These are phyloP conservation scores for Leccinum pallidistipes DNA, from an alignment of 1,284 basidiomycete genomes.

Conservation along the genomic window DNA sequence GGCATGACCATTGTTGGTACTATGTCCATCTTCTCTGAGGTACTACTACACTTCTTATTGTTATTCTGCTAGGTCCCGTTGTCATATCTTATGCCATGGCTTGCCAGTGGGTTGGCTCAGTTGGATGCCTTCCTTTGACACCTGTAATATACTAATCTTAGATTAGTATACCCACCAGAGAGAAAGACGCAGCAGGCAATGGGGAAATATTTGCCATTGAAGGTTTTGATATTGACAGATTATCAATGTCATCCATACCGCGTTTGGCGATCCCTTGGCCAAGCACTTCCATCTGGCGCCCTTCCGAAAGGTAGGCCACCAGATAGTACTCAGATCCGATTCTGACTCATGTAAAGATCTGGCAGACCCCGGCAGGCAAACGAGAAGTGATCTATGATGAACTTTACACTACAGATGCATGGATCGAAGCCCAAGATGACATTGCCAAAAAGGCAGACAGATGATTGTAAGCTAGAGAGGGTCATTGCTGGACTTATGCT, in stretches of 20 bases:
- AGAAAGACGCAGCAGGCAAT: neutral
- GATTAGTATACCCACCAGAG: neutral
- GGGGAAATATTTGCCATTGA: neutral
- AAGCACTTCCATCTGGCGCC: neutral
- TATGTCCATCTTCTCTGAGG: too few relatives aligned
- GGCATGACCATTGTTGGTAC: too few relatives aligned
- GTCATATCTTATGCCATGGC: too few relatives aligned
- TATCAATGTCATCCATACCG: neutral
- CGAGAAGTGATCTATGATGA: neutral
- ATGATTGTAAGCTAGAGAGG: constrained; percentile 1
- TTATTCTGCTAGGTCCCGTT: too few relatives aligned
- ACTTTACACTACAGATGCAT: too few relatives aligned
- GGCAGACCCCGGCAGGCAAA: neutral
- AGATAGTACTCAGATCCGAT: neutral
- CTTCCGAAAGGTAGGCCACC: neutral
- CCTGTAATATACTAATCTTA: too few relatives aligned
- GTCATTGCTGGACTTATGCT: constrained; percentile 4
- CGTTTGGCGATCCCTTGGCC: neutral
- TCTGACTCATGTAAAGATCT: neutral
- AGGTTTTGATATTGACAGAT: neutral
- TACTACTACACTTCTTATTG: too few relatives aligned
- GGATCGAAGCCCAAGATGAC: too few relatives aligned
- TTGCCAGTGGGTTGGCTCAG: too few relatives aligned
- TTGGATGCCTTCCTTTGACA: too few relatives aligned
- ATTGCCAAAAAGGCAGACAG: too few relatives aligned